Evolutionary conservation across 2,329 filamentous ascomycete genomes (phyloP).

Genomic region (Penicillium sclerotiorum): DNA sequence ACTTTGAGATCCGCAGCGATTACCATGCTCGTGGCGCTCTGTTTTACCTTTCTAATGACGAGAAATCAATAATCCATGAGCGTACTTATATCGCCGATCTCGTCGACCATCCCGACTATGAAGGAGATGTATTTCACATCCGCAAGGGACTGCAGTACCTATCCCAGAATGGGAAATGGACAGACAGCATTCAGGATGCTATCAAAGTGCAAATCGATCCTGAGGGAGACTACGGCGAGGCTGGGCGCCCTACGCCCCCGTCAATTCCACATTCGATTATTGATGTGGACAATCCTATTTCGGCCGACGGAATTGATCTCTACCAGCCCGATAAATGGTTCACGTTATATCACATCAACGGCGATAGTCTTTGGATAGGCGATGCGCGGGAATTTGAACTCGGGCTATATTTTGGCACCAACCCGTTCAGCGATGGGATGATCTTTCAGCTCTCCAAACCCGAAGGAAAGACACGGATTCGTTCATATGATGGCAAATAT

Average conservation of each 20-base stretch:
- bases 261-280: not conserved
- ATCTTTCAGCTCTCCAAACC: not conserved
- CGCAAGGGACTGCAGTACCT: not conserved
- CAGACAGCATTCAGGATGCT: conserved; percentile 1
- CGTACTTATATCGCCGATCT: not conserved
- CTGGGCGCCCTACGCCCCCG: not conserved
- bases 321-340: conserved; percentile 4
- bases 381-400: not conserved
- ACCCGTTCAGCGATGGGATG: conserved; percentile 1
- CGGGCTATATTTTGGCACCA: not conserved
- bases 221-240: not conserved
- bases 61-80: conserved; percentile 2
- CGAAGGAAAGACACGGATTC: conserved; percentile 2
- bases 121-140: conserved; percentile 2
- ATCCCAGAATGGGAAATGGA: not conserved
- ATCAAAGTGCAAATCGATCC: conserved; percentile 3
- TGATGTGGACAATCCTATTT: conserved; percentile 1
- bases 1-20: conserved; percentile 1
- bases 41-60: conserved; percentile 5
- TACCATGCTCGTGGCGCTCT: not conserved
- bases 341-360: not conserved
- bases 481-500: not conserved
- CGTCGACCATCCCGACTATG: not conserved
- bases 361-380: conserved; percentile 2
- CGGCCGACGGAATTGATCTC: conserved; percentile 7